Evolutionary conservation across 305 asterid species (phyloP).

Genomic region (Solanum hybrid): DNA sequence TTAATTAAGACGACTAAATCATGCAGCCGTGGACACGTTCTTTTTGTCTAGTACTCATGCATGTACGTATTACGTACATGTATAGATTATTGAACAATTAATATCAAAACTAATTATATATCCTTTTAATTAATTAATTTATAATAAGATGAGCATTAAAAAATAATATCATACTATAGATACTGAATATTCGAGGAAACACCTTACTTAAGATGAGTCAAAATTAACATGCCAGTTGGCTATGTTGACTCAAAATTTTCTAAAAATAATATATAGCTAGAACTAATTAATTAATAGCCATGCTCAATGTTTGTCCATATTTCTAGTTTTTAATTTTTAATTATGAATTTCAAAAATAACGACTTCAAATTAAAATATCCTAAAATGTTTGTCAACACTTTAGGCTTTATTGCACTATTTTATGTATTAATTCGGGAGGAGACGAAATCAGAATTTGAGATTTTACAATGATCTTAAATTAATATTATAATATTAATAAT

Average conservation of each 20-base stretch:
- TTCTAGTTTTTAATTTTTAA: background rate
- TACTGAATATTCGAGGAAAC: background rate
- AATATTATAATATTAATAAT: background rate
- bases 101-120: background rate
- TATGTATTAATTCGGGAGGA: background rate
- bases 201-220: background rate
- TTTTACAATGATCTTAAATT: background rate
- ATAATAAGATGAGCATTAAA: background rate
- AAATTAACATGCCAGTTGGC: background rate
- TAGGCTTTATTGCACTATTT: background rate
- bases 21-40: constrained; percentile 19
- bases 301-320: background rate
- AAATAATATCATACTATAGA: background rate
- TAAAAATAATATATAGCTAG: background rate
- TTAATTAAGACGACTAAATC: background rate
- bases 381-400: background rate
- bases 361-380: background rate
- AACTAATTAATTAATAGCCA: background rate
- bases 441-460: background rate
- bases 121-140: background rate
- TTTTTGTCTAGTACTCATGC: constrained; percentile 11
- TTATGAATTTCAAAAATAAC: background rate
- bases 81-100: background rate
- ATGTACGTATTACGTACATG: constrained; percentile 13
- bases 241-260: background rate